Conservation (phyloP, 495 filamentous ascomycete species). For the Platismatia glauca region DNA sequence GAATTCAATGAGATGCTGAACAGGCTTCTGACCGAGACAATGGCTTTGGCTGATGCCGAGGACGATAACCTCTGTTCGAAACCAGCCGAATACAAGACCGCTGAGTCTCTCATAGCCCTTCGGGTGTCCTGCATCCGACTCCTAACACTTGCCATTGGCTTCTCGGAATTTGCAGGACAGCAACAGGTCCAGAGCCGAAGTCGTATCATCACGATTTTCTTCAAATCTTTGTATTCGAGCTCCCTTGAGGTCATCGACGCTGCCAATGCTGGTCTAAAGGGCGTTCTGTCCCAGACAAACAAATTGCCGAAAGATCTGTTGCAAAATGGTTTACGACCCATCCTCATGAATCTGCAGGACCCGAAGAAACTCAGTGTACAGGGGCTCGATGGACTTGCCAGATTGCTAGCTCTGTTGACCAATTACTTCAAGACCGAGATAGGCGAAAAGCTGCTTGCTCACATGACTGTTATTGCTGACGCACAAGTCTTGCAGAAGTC, state of each 20-base stretch:
- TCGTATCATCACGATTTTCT: slow-evolving; percentile 89
- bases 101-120: slow-evolving; percentile 83
- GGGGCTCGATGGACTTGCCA: slow-evolving; percentile 82
- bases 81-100: slow-evolving; percentile 78
- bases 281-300: slow-evolving; percentile 75
- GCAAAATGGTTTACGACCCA: slow-evolving; percentile 87
- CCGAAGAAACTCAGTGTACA: slow-evolving; percentile 82
- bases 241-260: slow-evolving; percentile 88
- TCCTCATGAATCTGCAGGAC: slow-evolving; percentile 91
- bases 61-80: slow-evolving; percentile 82
- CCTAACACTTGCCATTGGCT: slow-evolving; percentile 82
- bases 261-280: slow-evolving; percentile 77
- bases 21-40: slow-evolving; percentile 80
- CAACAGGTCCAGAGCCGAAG: slow-evolving; percentile 64
- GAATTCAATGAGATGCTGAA: slow-evolving; percentile 85
- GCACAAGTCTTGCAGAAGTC: slow-evolving; percentile 70
- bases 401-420: slow-evolving; percentile 79
- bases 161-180: slow-evolving; percentile 71
- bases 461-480: slow-evolving; percentile 87
- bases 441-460: slow-evolving; percentile 78
- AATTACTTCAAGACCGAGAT: slow-evolving; percentile 99
- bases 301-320: slow-evolving; percentile 93
- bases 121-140: slow-evolving; percentile 89
- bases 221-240: slow-evolving; percentile 91
- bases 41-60: slow-evolving; percentile 85